These are phyloP conservation scores for Malus sylvestris DNA, from an alignment of 306 rosid species.

Conservation along the genomic window DNA sequence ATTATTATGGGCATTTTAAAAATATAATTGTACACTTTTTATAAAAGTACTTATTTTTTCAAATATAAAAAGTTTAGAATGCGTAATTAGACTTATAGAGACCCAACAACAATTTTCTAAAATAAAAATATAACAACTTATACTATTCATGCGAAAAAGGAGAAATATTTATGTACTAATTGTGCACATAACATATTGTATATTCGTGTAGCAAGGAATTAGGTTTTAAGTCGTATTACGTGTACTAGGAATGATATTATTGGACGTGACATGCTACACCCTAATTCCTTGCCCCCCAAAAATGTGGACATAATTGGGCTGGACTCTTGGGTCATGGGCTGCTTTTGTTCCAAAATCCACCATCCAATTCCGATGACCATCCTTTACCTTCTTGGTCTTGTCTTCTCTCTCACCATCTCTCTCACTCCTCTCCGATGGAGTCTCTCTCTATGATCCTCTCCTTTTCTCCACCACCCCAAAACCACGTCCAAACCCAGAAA, in stretches of 20 bases:
- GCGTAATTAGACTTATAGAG: fast-evolving
- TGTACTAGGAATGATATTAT: too few relatives aligned
- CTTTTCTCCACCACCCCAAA: slow-evolving; percentile 42
- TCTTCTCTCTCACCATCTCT: slow-evolving; percentile 1
- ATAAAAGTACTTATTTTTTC: too few relatives aligned
- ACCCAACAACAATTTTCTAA: too few relatives aligned
- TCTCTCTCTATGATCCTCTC: slow-evolving; percentile 46
- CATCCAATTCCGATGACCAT: neutral
- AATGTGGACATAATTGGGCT: neutral
- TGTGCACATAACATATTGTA: too few relatives aligned
- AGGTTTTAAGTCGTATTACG: too few relatives aligned
- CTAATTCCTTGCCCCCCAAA: neutral
- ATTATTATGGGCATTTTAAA: too few relatives aligned
- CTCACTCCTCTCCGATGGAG: slow-evolving; percentile 36
- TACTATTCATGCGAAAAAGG: too few relatives aligned
- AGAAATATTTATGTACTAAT: too few relatives aligned
- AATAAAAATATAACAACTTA: too few relatives aligned
- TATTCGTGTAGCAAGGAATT: too few relatives aligned
- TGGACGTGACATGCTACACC: too few relatives aligned
- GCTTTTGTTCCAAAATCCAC: neutral
- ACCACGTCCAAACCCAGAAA: slow-evolving; percentile 46
- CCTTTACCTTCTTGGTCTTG: neutral
- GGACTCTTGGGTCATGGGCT: neutral
- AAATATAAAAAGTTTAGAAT: fast-evolving
- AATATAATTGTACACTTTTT: too few relatives aligned